A percentile compares a stretch with the other conserved stretches of the same genome.
Conservation (phyloP, 2,329 filamentous ascomycete genomes). For the Plectosphaerella cucumerina region DNA sequence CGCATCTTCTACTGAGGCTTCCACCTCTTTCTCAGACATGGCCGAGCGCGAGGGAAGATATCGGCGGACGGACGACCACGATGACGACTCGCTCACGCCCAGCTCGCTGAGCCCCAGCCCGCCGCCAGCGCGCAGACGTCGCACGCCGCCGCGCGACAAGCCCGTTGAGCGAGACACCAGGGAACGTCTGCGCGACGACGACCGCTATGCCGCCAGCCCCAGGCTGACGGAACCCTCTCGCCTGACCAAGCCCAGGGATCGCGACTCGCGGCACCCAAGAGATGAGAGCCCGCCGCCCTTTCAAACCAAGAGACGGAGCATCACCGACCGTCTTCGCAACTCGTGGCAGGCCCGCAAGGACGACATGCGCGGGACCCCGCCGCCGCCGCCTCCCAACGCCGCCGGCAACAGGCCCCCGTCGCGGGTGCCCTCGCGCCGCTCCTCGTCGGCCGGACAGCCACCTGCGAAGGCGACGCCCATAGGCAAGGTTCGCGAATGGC, state of each 20-base stretch:
- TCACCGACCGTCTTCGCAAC: conserved; percentile 32
- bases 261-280: conserved; percentile 15
- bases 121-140: conserved; percentile 5
- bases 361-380: conserved; percentile 8
- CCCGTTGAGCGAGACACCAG: neutral
- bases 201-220: neutral
- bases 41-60: conserved; percentile 1
- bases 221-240: neutral
- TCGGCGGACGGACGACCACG: conserved; percentile 1
- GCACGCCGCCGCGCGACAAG: neutral
- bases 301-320: conserved; percentile 33
- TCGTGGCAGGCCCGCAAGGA: conserved; percentile 13
- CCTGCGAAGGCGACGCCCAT: conserved; percentile 28
- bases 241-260: conserved; percentile 3
- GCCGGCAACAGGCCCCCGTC: neutral
- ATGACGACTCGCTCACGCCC: conserved; percentile 1
- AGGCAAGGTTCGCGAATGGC: conserved; percentile 35
- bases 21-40: neutral
- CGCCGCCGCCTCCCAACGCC: conserved; percentile 3
- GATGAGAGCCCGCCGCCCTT: conserved; percentile 15
- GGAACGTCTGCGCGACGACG: neutral
- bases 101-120: conserved; percentile 6
- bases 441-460: conserved; percentile 6
- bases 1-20: neutral
- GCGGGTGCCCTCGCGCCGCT: conserved; percentile 6